Evolutionary conservation across 352 stramenopile species (phyloP).

Genomic region (Pythium aquatile): DNA sequence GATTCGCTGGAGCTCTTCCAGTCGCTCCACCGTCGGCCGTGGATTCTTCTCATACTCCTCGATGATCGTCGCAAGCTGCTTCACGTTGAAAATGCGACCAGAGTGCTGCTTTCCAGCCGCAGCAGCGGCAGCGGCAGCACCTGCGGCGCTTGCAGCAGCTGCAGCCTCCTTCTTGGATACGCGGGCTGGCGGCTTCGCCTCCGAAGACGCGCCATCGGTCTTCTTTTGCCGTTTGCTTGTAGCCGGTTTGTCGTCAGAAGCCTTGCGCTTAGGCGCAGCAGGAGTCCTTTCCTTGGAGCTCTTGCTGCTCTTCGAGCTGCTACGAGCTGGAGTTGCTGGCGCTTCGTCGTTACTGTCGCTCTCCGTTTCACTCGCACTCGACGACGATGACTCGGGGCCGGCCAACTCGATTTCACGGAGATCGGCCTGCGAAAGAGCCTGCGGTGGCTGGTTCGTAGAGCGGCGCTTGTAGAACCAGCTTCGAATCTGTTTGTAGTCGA

Average conservation of each 20-base stretch:
- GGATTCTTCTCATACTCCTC: constrained; percentile 86
- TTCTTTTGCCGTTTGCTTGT: constrained; percentile 32
- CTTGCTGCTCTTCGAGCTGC: constrained; percentile 13
- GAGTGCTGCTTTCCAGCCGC: constrained; percentile 30
- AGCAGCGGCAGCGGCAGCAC: not conserved
- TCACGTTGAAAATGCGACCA: constrained; percentile 82
- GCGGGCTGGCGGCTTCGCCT: constrained; percentile 23
- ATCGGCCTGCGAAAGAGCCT: constrained; percentile 59
- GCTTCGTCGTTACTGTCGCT: constrained; percentile 58
- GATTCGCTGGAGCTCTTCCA: constrained; percentile 70
- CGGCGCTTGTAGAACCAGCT: constrained; percentile 89
- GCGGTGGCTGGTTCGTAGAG: constrained; percentile 72
- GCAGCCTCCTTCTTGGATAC: constrained; percentile 33
- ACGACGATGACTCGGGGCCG: constrained; percentile 37
- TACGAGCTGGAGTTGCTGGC: constrained; percentile 8
- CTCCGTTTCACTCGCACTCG: constrained; percentile 64
- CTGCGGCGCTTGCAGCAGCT: not conserved
- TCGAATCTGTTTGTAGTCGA: constrained; percentile 87
- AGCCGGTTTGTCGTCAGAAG: constrained; percentile 17
- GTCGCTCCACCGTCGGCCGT: constrained; percentile 49
- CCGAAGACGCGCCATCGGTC: not conserved
- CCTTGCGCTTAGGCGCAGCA: constrained; percentile 17
- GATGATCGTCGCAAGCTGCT: constrained; percentile 82
- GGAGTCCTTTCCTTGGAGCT: constrained; percentile 11
- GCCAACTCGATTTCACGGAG: constrained; percentile 41